Evolutionary conservation across 306 rosid species (phyloP), one percentile per base, ranked within the genome.

Genomic region (Albizia julibrissin): DNA sequence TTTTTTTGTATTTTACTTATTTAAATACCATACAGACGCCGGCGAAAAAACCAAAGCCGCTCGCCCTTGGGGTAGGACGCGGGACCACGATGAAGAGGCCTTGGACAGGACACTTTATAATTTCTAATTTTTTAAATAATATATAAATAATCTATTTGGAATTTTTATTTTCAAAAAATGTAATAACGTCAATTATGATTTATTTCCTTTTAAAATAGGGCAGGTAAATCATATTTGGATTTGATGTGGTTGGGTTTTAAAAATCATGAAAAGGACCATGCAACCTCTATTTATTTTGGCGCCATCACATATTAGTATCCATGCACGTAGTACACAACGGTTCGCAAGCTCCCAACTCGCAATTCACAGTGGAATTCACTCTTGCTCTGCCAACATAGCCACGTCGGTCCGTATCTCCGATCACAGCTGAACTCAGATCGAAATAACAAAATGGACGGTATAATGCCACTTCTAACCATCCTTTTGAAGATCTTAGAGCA

Each of bases 401-500:
- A 13, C 39, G 40, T 5, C 40, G 1, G 29, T 10, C 52, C 19
- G 43, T 22, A 22, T 8, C 56, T 44, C 75, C 75, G 24, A 19
- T 33, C 37, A 2, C 64, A 24, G 1, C 11, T 15, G 66, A 37
- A 13, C 46, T 31, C 33, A 77, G 79, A 74, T 49, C 84, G 80
- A 34, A 66, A 34, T 26, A 56, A 78, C 47, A 71, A 56, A 73
- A 90, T 86, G 91, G 83, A 88, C 52, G 86, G 93, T 86, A 47
- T 12, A 84, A 78, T 21, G 43, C 67, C 69, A 39, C 15, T 26
- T 72, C 40, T 16, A 0, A 9, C 6, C 43, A 22, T 46, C 40
- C 13, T 15, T 21, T 74, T 8, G 18, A 12, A 31, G 10, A 18
- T 5, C 3, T 5, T 73, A 4, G 43, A 50, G 15, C 37, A 21